Base-by-base conservation (phyloP, 352 stramenopile species). In the Pythium utonaiense region DNA sequence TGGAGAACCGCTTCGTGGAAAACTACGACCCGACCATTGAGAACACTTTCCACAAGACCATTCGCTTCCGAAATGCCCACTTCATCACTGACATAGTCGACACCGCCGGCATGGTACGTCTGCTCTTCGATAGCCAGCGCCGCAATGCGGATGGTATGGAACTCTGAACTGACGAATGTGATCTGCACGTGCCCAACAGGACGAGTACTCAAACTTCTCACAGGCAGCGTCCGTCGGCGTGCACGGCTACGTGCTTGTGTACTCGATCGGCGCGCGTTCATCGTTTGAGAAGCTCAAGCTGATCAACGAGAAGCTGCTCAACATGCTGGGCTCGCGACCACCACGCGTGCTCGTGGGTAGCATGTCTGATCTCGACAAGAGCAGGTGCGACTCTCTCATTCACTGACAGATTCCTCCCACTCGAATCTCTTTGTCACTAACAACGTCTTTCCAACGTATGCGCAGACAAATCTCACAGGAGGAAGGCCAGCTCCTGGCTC, bases 71-170 rank as follows among this genome's bases (percentile, higher is more conserved):
- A n/a, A 97, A 97, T 67, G 95, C 96, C 21, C 91, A 98, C 73
- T 98, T 98, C 60, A 87, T 96, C 31, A 98, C 93, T 24, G 95
- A 98, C 69, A 98, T 98, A 67, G 93, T 98, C 64, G 95, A 98
- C 70, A 98, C 93, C n/a, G 95, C 95, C 13, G 95, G 95, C 57
- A 98, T 98, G 86, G 86, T 95, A 68, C 24, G 71, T 64, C 33
- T 16, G 12, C 17, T n/a, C n/a, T n/a, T n/a, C n/a, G n/a, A 6
- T 7, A 6, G 24, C 7, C 6, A 33, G 22, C 12, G 21, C 24
- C 34, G 17, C 36, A 36, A 8, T 53, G 22, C 17, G 1, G 30
- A n/a, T 22, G 22, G 2, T 27, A 21, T 54, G n/a, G 60, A 7
- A 50, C 19, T 71, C 31, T 0, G 48, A 64, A 28, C 54, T 51